A percentile compares a stretch with the other conserved stretches of the same genome.
Conservation (phyloP, 179 eudicot genomes). For the Gypsophila paniculata region DNA sequence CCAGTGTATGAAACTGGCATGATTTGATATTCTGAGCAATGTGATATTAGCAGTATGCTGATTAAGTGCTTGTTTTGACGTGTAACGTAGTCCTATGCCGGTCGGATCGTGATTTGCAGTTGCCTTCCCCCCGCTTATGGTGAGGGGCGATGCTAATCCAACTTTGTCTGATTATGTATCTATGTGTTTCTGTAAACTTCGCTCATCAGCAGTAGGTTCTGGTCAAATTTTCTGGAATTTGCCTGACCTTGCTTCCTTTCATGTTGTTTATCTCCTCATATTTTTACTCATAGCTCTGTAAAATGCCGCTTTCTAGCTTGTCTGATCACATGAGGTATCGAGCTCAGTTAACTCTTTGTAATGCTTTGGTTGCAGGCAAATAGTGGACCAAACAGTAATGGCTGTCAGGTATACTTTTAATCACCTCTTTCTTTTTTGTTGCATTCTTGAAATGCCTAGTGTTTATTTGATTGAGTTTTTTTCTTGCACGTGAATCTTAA, state of each 20-base stretch:
- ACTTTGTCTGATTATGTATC: background rate
- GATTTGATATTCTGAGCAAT: background rate
- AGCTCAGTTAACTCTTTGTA: background rate
- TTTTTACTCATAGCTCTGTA: background rate
- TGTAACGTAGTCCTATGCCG: background rate
- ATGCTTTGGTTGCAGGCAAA: slow-evolving; percentile 66
- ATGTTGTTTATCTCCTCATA: background rate
- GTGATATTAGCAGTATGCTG: background rate
- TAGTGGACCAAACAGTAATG: slow-evolving; percentile 79
- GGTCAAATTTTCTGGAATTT: background rate
- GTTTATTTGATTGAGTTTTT: background rate
- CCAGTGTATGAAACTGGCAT: background rate
- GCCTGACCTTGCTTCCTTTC: background rate
- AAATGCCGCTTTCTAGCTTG: background rate
- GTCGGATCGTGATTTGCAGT: background rate
- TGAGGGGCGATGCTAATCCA: background rate
- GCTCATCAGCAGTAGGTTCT: background rate
- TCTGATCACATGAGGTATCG: background rate
- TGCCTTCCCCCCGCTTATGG: background rate
- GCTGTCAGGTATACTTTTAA: slow-evolving; percentile 62
- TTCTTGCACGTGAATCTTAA: background rate
- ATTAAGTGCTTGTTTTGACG: slow-evolving; percentile 1
- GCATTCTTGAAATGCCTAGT: background rate
- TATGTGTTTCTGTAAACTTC: slow-evolving; percentile 10
- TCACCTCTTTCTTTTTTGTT: background rate